These are phyloP conservation scores for Rhynchospora pubera DNA, from an alignment of 176 grass and related monocot genomes.

Conservation along the genomic window DNA sequence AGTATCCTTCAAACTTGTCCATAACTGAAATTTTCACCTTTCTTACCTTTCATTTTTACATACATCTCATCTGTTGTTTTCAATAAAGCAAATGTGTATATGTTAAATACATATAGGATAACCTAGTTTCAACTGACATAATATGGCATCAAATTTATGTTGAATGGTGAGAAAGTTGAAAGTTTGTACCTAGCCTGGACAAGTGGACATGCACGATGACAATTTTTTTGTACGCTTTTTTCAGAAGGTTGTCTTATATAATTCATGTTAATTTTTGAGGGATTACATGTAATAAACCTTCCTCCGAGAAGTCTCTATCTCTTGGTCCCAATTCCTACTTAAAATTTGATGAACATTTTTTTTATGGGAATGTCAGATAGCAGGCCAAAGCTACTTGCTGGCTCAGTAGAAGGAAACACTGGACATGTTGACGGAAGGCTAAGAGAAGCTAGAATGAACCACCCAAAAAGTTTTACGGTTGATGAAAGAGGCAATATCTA, in stretches of 20 bases:
- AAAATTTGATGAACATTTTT: background rate
- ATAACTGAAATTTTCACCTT: background rate
- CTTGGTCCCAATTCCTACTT: background rate
- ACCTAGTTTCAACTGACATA: background rate
- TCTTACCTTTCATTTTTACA: background rate
- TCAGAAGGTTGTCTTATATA: background rate
- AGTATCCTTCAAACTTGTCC: too few species aligned
- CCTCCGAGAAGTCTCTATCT: background rate
- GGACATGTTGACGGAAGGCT: constrained; percentile 83
- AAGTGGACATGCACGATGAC: background rate
- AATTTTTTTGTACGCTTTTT: background rate
- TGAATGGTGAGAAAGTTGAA: background rate
- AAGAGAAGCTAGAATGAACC: constrained; percentile 85
- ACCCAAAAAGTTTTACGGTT: constrained; percentile 90
- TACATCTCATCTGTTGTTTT: background rate
- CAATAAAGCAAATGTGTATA: background rate
- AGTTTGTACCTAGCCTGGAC: background rate
- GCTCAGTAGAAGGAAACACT: constrained; percentile 73
- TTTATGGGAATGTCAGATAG: constrained; percentile 53
- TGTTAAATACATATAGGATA: background rate
- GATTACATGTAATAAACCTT: background rate
- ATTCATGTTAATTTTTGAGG: background rate
- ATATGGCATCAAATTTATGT: background rate
- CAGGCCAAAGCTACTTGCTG: constrained; percentile 84
- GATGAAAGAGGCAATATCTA: constrained; percentile 92